Base-by-base conservation (phyloP, 441 rosid species). In the Melastoma candidum region DNA sequence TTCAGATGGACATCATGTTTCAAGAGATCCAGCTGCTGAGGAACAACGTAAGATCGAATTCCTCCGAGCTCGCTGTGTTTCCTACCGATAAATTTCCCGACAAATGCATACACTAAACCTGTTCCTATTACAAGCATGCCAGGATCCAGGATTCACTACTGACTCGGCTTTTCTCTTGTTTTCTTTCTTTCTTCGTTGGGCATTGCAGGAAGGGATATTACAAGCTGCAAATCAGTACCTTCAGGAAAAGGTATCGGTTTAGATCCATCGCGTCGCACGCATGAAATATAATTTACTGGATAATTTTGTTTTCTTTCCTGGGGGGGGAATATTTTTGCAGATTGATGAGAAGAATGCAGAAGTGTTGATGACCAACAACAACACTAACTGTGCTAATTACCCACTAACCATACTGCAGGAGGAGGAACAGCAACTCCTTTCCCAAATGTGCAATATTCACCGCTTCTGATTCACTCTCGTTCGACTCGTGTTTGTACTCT, bases 11-110 rank as follows among this genome's bases (percentile, higher is more conserved):
- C 41, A 59, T 77, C 9, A 78, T 90, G 87, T 64, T 71, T 69
- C 93, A 85, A 70, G 96, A 90, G 74, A 92, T 92, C 70, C 81
- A 92, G 67, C 61, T 67, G 11, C 46, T 92, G 76, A 82, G 83
- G 78, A 80, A 75, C 54, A 92, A 83, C 83, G 98, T 85, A 51
- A 29, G 22, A 17, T 17, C 22, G 22, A 29, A 3, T 3, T 29
- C 7, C 36, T 29, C 7, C 7, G 36, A 29, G 36, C 7, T 29
- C 7, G 36, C 5, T 29, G 7, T 29, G 7, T 29, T 29, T 29
- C 7, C 36, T 29, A 29, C 5, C 0, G 36, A 29, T 29, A 29
- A 3, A 29, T 29, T 29, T 29, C 22, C 7, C 36, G 36, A 29
- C 36, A 29, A 29, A 29, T 17, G 22, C 22, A 17, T 17, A 17